Percentiles rank a stretch among this genome's conserved stretches.
Evolutionary conservation across 2,329 filamentous ascomycete genomes (phyloP).

Genomic region (Cladosporium colombiae): DNA sequence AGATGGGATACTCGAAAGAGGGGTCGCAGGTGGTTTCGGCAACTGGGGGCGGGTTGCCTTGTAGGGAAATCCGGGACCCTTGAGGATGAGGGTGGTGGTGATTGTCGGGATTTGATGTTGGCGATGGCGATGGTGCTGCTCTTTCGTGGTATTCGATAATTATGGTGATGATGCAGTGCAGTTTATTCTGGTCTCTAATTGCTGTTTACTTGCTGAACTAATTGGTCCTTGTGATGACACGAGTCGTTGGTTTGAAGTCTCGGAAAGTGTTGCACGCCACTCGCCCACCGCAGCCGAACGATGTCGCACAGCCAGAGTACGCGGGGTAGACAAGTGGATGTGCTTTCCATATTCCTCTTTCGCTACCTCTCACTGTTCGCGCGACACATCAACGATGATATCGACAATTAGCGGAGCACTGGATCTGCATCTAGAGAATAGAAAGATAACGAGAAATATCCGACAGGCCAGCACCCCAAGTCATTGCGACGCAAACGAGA

Average conservation of each 20-base stretch:
- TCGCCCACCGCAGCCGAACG: neutral
- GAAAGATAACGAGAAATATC: neutral
- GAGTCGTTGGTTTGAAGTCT: neutral
- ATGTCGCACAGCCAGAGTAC: neutral
- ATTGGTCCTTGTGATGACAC: neutral
- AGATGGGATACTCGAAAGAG: conserved; percentile 20
- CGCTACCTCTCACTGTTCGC: too few species aligned
- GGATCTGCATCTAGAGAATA: neutral
- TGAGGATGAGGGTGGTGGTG: neutral
- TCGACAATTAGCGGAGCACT: too few species aligned
- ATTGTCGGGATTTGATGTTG: neutral
- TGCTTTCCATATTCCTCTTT: neutral
- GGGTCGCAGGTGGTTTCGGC: conserved; percentile 11
- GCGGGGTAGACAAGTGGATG: neutral
- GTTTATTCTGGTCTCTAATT: neutral
- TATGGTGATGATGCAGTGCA: neutral
- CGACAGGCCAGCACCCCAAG: neutral
- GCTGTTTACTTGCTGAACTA: neutral
- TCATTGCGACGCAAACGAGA: neutral
- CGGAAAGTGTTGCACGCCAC: neutral
- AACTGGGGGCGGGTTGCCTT: conserved; percentile 11
- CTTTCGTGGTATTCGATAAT: neutral
- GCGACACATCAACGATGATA: too few species aligned
- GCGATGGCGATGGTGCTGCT: neutral
- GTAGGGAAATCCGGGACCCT: conserved; percentile 9